phyloP scores from a whole-genome alignment of 495 filamentous ascomycete species.

The Penicillium robsamsonii region DNA sequence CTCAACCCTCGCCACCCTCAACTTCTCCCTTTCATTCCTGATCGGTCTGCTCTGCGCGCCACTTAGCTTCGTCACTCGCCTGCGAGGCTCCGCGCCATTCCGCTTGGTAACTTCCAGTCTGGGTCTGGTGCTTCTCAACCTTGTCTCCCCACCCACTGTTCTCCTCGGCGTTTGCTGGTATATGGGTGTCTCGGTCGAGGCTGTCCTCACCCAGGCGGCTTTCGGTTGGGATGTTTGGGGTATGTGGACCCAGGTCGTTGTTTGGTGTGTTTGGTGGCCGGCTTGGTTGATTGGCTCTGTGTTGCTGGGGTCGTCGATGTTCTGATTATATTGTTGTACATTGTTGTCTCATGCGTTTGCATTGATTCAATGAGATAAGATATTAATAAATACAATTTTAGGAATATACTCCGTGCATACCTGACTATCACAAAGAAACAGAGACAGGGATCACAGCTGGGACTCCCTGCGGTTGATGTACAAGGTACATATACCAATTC shows the following conservation, averaged over 20 bases:
- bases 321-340: constrained; percentile 22
- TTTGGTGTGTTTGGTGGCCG: constrained; percentile 99
- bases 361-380: background rate
- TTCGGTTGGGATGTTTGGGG: constrained; percentile 92
- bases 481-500: background rate
- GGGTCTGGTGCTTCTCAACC: constrained; percentile 47
- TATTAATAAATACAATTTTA: background rate
- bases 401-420: background rate
- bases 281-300: constrained; percentile 76
- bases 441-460: background rate
- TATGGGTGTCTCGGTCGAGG: constrained; percentile 49
- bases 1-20: constrained; percentile 88
- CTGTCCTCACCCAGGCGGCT: constrained; percentile 69
- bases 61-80: constrained; percentile 65
- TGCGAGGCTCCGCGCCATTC: constrained; percentile 29
- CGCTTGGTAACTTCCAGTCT: constrained; percentile 27
- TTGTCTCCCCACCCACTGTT: constrained; percentile 65
- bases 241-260: constrained; percentile 82
- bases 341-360: background rate
- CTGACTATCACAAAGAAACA: background rate
- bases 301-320: constrained; percentile 44
- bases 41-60: constrained; percentile 76
- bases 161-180: constrained; percentile 52
- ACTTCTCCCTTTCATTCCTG: constrained; percentile 89
- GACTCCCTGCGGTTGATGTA: background rate